These are phyloP conservation scores for Cladosporium austrohemisphaericum DNA, from an alignment of 2,329 filamentous ascomycete genomes.

Conservation along the genomic window DNA sequence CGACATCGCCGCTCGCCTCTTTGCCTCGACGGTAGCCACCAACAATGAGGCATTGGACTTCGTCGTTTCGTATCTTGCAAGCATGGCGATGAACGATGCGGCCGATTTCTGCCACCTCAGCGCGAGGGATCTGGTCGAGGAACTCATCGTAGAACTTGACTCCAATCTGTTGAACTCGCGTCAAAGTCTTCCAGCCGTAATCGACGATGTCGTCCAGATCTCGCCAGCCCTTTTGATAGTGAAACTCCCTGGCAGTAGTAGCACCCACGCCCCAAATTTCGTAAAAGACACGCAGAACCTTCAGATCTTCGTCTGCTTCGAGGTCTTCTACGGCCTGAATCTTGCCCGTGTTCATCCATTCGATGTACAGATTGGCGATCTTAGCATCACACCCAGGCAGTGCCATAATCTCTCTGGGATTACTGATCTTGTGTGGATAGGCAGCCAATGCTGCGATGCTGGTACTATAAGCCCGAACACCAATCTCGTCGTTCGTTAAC, in stretches of 20 bases:
- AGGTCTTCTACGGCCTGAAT: constrained; percentile 63
- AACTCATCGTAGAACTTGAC: constrained; percentile 93
- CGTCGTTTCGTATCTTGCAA: constrained; percentile 53
- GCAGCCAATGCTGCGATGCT: constrained; percentile 79
- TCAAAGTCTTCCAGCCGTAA: constrained; percentile 70
- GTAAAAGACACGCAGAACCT: constrained; percentile 67
- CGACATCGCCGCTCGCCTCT: constrained; percentile 70
- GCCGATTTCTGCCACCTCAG: constrained; percentile 69
- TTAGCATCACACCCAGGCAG: constrained; percentile 81
- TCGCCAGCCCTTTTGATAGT: constrained; percentile 69
- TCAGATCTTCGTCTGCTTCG: constrained; percentile 60
- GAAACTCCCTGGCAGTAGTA: constrained; percentile 76
- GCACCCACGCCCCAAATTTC: constrained; percentile 91
- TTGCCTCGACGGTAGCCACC: constrained; percentile 83
- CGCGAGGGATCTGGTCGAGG: constrained; percentile 62
- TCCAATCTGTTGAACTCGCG: constrained; percentile 84
- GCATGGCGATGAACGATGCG: constrained; percentile 63
- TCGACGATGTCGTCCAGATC: constrained; percentile 84
- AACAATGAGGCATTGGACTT: constrained; percentile 62
- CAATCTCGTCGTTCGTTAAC: constrained; percentile 71
- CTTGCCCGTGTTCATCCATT: constrained; percentile 60
- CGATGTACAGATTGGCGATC: constrained; percentile 70
- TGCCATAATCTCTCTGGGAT: constrained; percentile 39
- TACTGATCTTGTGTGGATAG: constrained; percentile 62
- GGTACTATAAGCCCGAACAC: constrained; percentile 80